These are phyloP conservation scores for Phoma herbarum DNA, from an alignment of 2,329 filamentous ascomycete genomes.

Conservation along the genomic window DNA sequence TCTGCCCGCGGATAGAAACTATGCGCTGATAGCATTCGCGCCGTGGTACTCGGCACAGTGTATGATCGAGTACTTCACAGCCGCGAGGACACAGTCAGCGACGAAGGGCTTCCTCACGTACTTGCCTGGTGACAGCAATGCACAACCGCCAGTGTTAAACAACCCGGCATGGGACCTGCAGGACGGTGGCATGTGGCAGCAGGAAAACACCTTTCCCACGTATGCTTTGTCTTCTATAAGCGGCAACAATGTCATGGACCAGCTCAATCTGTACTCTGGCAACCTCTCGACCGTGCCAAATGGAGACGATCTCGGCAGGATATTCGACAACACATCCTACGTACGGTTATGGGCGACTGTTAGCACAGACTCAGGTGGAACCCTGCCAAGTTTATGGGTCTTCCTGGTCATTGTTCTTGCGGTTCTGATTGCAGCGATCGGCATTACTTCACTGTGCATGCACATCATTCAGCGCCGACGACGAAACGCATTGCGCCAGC, in stretches of 20 bases:
- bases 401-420: conserved; percentile 76
- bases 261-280: conserved; percentile 80
- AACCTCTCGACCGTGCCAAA: conserved; percentile 65
- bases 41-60: conserved; percentile 84
- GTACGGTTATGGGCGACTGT: conserved; percentile 63
- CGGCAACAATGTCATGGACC: conserved; percentile 73
- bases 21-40: conserved; percentile 80
- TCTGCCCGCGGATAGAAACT: conserved; percentile 69
- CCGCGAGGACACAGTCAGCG: conserved; percentile 62
- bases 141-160: conserved; percentile 70
- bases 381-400: conserved; percentile 80
- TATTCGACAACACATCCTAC: conserved; percentile 54
- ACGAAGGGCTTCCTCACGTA: conserved; percentile 66
- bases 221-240: conserved; percentile 78
- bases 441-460: conserved; percentile 74
- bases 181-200: conserved; percentile 76
- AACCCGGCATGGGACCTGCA: conserved; percentile 75
- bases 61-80: conserved; percentile 73
- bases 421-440: conserved; percentile 73
- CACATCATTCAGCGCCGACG: conserved; percentile 78
- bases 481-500: conserved; percentile 71
- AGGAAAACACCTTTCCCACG: conserved; percentile 76
- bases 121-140: conserved; percentile 57
- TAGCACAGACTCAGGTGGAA: conserved; percentile 62
- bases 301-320: conserved; percentile 49